Percentiles rank a stretch among this genome's conserved stretches.
Evolutionary conservation across 108 stramenopile species (phyloP).

Genomic region (Cyclotella cryptica): DNA sequence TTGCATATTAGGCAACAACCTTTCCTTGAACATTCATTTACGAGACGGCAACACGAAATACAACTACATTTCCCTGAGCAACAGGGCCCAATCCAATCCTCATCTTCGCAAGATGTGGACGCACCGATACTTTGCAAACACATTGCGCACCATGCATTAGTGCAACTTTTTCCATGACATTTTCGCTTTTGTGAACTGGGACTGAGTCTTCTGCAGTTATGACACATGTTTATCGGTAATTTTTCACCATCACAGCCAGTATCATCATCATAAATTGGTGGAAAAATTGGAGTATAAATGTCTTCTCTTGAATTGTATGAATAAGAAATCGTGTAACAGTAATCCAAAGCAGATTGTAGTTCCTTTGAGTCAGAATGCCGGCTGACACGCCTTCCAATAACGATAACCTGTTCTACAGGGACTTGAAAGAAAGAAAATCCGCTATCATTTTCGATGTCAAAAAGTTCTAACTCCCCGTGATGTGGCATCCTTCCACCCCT

Average conservation of each 20-base stretch:
- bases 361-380: slow-evolving; percentile 23
- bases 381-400: slow-evolving; percentile 46
- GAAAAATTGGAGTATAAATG: slow-evolving; percentile 33
- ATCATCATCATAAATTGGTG: neutral
- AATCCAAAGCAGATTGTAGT: slow-evolving; percentile 2
- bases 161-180: neutral
- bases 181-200: neutral
- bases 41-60: slow-evolving; percentile 7
- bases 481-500: slow-evolving; percentile 46
- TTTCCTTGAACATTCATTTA: neutral
- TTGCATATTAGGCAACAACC: neutral
- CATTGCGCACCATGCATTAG: slow-evolving; percentile 6
- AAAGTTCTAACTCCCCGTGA: slow-evolving; percentile 55
- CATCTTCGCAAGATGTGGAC: neutral
- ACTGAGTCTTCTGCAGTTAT: slow-evolving; percentile 12
- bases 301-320: slow-evolving; percentile 49
- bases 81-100: slow-evolving; percentile 37
- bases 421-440: slow-evolving; percentile 36
- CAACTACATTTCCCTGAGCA: slow-evolving; percentile 35
- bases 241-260: slow-evolving; percentile 1
- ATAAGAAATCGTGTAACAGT: slow-evolving; percentile 35
- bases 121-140: slow-evolving; percentile 1
- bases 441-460: slow-evolving; percentile 27
- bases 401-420: slow-evolving; percentile 66
- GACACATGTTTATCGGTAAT: slow-evolving; percentile 5